Evolutionary conservation across 2,329 filamentous ascomycete species (phyloP).

Genomic region (Beauveria scarabaeidicola): DNA sequence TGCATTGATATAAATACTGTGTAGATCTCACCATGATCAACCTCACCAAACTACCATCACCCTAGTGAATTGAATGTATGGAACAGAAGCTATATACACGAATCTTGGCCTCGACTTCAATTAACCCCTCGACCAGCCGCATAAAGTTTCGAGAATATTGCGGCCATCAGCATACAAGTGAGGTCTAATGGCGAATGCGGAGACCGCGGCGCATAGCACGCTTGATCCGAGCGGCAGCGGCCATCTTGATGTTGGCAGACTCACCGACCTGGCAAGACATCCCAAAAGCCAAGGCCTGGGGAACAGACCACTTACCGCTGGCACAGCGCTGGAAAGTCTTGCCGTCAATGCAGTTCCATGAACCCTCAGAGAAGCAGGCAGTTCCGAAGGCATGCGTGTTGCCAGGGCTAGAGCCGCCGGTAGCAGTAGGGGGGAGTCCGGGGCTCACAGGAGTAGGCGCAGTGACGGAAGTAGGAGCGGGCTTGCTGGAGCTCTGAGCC

Average conservation of each 20-base stretch:
- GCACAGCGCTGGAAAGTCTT: slow-evolving; percentile 47
- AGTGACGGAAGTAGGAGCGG: slow-evolving; percentile 12
- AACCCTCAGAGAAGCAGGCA: slow-evolving; percentile 39
- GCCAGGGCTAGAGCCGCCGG: slow-evolving; percentile 15
- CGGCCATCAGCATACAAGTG: too few species aligned
- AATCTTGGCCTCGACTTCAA: too few species aligned
- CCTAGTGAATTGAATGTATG: too few species aligned
- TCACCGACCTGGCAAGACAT: slow-evolving; percentile 37
- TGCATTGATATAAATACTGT: too few species aligned
- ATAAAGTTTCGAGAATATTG: too few species aligned
- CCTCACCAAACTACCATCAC: too few species aligned
- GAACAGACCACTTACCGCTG: slow-evolving; percentile 40
- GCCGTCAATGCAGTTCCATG: slow-evolving; percentile 46
- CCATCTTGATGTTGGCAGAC: slow-evolving; percentile 30
- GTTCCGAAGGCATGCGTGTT: slow-evolving; percentile 29
- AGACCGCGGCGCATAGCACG: slow-evolving; percentile 21
- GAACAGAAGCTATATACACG: too few species aligned
- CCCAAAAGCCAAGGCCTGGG: slow-evolving; percentile 35
- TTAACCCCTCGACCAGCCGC: too few species aligned
- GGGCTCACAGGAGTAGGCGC: slow-evolving; percentile 8
- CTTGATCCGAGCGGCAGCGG: slow-evolving; percentile 11
- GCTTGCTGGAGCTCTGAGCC: neutral
- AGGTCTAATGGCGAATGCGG: slow-evolving; percentile 11
- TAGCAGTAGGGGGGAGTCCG: neutral
- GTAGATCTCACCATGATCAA: too few species aligned